Percentiles rank a stretch among this genome's conserved stretches.
Evolutionary conservation across 129 eudicot species (phyloP).

Genomic region (Erigeron canadensis): DNA sequence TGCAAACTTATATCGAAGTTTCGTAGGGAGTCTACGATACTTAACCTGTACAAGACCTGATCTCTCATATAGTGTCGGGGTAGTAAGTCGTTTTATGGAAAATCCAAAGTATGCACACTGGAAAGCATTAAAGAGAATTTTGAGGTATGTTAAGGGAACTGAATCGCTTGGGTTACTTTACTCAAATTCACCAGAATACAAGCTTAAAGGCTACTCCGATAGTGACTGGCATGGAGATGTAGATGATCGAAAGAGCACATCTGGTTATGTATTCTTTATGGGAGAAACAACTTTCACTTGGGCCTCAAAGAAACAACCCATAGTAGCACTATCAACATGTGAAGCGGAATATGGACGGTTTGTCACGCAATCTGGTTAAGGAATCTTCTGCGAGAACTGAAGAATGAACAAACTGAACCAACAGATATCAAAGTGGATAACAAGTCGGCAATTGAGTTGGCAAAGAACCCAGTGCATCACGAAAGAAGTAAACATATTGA

Average conservation of each 20-base stretch:
- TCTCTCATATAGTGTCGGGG: constrained; percentile 1
- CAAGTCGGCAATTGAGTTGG: not conserved
- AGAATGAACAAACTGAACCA: not conserved
- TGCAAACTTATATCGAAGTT: no score
- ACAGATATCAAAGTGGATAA: not conserved
- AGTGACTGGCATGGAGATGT: constrained; percentile 1
- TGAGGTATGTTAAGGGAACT: not conserved
- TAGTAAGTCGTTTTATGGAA: constrained; percentile 8
- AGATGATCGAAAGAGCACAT: constrained; percentile 18
- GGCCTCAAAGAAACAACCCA: constrained; percentile 4
- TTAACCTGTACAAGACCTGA: no score
- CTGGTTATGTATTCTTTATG: constrained; percentile 9
- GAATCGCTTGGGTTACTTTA: not conserved
- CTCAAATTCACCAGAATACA: not conserved
- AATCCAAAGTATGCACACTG: not conserved
- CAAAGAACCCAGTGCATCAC: not conserved
- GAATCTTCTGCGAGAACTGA: not conserved
- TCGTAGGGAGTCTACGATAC: no score
- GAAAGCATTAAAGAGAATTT: not conserved
- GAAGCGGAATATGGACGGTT: constrained; percentile 15
- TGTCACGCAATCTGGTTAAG: constrained; percentile 22
- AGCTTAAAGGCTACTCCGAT: constrained; percentile 6
- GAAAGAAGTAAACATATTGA: constrained; percentile 6
- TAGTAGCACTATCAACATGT: constrained; percentile 17
- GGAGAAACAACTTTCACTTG: constrained; percentile 3